Conservation (phyloP, 306 rosid genomes). For the Cicer cuneatum region DNA sequence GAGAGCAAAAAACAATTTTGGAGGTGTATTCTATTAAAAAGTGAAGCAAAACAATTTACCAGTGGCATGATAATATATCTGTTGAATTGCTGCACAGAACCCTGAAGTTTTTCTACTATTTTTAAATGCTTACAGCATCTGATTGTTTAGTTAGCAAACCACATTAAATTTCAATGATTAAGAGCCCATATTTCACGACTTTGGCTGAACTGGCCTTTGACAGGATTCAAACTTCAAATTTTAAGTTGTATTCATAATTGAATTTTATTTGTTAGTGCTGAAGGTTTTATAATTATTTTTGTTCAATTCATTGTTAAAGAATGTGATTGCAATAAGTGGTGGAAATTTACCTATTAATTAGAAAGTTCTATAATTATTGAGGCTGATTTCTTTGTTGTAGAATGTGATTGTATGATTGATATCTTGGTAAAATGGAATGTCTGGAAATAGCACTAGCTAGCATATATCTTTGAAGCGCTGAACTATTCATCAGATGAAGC, state of each 20-base stretch:
- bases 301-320: too few species aligned
- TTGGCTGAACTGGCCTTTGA: not conserved
- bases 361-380: not conserved
- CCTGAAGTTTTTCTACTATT: not conserved
- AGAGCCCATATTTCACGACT: not conserved
- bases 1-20: not conserved
- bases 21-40: not conserved
- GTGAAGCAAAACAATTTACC: slow-evolving; percentile 15
- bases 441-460: not conserved
- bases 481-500: not conserved
- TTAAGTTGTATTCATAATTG: not conserved
- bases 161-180: not conserved
- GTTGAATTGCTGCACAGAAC: not conserved
- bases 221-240: not conserved
- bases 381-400: not conserved
- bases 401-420: not conserved
- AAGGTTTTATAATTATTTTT: too few species aligned
- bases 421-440: not conserved
- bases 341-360: not conserved
- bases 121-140: not conserved
- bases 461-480: not conserved
- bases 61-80: not conserved
- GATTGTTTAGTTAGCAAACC: not conserved
- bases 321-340: not conserved
- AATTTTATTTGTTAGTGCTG: too few species aligned